Conservation (phyloP, 495 filamentous ascomycete genomes). For the Friedmanniomyces endolithicus region DNA sequence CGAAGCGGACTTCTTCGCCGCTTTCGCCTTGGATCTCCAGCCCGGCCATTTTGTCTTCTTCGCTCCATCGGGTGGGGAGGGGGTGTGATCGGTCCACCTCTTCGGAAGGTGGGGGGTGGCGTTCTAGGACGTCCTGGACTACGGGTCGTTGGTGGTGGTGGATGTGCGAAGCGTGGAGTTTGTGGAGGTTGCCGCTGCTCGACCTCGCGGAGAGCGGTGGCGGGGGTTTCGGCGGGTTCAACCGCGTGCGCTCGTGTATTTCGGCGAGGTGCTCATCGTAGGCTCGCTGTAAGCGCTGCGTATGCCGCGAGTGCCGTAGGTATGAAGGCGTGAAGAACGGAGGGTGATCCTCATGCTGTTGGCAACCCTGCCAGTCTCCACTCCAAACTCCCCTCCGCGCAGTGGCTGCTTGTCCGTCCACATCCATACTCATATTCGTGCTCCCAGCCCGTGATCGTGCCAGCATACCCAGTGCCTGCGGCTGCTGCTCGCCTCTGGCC, state of each 20-base stretch:
- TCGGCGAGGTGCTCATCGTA: slow-evolving; percentile 48
- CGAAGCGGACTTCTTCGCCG: slow-evolving; percentile 65
- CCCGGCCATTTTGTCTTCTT: slow-evolving; percentile 55
- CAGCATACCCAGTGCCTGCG: slow-evolving; percentile 5
- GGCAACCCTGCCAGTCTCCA: slow-evolving; percentile 3
- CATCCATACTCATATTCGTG: slow-evolving; percentile 11
- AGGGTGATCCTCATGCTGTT: slow-evolving; percentile 24
- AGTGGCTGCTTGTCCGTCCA: slow-evolving; percentile 13
- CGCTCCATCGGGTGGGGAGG: slow-evolving; percentile 74
- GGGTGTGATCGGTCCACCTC: slow-evolving; percentile 43
- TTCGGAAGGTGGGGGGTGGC: slow-evolving; percentile 45
- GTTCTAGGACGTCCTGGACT: slow-evolving; percentile 77
- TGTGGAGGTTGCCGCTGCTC: slow-evolving; percentile 50
- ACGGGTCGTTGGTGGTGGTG: slow-evolving; percentile 39
- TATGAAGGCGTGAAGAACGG: slow-evolving; percentile 71
- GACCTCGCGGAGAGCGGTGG: slow-evolving; percentile 48
- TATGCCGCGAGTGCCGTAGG: slow-evolving; percentile 62
- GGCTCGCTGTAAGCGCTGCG: slow-evolving; percentile 57
- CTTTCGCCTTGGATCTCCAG: slow-evolving; percentile 68
- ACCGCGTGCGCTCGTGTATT: slow-evolving; percentile 13
- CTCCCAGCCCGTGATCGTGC: slow-evolving; percentile 30
- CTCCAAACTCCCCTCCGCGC: not conserved
- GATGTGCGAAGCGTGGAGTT: slow-evolving; percentile 54
- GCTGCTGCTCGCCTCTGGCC: slow-evolving; percentile 10
- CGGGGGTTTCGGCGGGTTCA: slow-evolving; percentile 27